Evolutionary conservation across 192 early-diverging fungal genomes (phyloP).

Genomic region (Cetraspora pellucida): DNA sequence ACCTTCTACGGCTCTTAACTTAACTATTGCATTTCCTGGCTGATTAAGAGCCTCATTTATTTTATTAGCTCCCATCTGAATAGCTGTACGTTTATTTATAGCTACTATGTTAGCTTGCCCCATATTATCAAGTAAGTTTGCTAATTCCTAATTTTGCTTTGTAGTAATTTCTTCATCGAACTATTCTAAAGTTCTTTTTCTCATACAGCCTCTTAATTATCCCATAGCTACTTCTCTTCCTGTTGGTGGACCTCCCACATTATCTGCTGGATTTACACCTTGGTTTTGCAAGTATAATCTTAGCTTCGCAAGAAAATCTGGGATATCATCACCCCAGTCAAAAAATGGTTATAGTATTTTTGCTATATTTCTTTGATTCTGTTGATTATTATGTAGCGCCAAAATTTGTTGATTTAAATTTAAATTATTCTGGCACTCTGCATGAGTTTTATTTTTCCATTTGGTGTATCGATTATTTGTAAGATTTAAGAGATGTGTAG

Average conservation of each 20-base stretch:
- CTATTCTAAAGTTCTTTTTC: neutral
- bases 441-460: neutral
- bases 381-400: neutral
- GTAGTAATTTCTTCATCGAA: neutral
- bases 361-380: neutral
- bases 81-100: neutral
- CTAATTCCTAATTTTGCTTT: neutral
- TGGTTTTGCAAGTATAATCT: neutral
- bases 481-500: neutral
- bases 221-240: neutral
- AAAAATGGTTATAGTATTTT: neutral
- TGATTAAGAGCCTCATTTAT: neutral
- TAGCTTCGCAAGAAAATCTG: neutral
- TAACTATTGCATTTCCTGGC: neutral
- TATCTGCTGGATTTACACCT: neutral
- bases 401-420: constrained; percentile 2
- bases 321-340: neutral
- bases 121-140: constrained; percentile 17
- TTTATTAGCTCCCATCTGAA: neutral
- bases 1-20: neutral
- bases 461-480: neutral
- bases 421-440: neutral
- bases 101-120: neutral
- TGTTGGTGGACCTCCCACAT: neutral
- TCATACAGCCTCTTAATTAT: constrained; percentile 2